Conservation (phyloP, 441 rosid genomes). For the Metrosideros polymorpha region DNA sequence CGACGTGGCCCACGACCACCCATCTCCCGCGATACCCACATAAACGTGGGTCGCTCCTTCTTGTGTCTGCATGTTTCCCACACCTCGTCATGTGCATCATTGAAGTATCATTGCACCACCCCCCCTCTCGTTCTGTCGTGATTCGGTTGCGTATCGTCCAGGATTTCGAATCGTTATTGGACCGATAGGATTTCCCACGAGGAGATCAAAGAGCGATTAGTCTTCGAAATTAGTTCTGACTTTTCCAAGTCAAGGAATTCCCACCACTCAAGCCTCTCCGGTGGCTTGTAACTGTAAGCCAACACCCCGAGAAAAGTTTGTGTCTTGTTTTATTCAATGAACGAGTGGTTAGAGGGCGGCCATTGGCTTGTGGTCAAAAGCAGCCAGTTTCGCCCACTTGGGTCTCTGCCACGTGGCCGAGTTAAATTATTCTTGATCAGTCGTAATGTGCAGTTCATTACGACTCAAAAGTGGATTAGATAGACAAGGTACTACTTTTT, state of each 20-base stretch:
- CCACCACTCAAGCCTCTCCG: background rate
- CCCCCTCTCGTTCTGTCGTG: background rate
- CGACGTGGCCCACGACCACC: background rate
- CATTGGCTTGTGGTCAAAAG: background rate
- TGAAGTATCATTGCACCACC: background rate
- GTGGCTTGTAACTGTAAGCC: too few relatives aligned
- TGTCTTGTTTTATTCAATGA: background rate
- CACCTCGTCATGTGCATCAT: too few relatives aligned
- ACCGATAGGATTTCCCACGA: too few relatives aligned
- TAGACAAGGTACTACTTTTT: background rate
- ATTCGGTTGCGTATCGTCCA: background rate
- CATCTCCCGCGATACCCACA: background rate
- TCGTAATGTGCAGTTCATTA: background rate
- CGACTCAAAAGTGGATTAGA: background rate
- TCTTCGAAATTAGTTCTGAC: background rate
- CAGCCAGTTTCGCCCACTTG: background rate
- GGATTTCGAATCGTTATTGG: background rate
- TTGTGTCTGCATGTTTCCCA: background rate
- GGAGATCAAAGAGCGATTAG: background rate
- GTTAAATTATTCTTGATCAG: background rate
- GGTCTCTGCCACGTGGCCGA: background rate
- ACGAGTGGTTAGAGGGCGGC: background rate
- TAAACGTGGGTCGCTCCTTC: background rate
- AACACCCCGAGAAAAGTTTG: too few relatives aligned
- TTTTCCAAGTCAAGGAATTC: background rate